Evolutionary conservation across 495 filamentous ascomycete genomes (phyloP), one percentile per base, ranked within the genome.

Genomic region (Neurospora sp.): DNA sequence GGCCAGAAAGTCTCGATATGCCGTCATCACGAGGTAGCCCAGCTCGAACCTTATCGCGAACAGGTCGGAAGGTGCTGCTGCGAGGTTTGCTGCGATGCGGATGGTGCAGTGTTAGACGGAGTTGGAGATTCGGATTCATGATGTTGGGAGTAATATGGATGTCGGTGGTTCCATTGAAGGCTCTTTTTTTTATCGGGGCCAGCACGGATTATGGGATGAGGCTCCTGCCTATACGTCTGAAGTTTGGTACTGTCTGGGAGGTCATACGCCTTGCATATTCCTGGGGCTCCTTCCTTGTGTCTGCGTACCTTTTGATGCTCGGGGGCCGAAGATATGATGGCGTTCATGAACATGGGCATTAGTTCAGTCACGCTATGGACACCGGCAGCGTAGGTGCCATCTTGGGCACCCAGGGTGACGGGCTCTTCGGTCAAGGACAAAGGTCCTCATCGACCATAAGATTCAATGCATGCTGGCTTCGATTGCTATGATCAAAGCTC

Each of bases 231-330:
- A 35, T 35, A 35, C 53, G 14, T 35, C 27, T 61, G 48, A 61
- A 61, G 1, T 27, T 61, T 31, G 4, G 12, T 31, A 20, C 10
- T 61, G 12, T 61, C 22, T 31, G 6, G 7, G 22, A 16, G 53
- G 6, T 17, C 7, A 65, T 65, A 35, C 14, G 14, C 12, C 3
- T 31, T 0, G 17, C 14, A 65, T 65, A 16, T 35, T 65, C 14
- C 53, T 65, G 22, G 53, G 31, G 53, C 14, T 35, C 53, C 27
- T 65, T 9, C 27, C 6, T 37, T 72, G 75, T 70, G 38, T 76
- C 75, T 9, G 91, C 94, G 90, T 97, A 97, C 93, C 94, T 97
- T 98, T 90, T 99, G 95, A 83, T 97, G 94, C 82, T 91, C 89
- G 41, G 96, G 95, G 73, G 93, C 91, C 80, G 88, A 89, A 81